Evolutionary conservation across 768 basidiomycete genomes (phyloP), one percentile per base, ranked within the genome.

Genomic region (Mrakia gelida): DNA sequence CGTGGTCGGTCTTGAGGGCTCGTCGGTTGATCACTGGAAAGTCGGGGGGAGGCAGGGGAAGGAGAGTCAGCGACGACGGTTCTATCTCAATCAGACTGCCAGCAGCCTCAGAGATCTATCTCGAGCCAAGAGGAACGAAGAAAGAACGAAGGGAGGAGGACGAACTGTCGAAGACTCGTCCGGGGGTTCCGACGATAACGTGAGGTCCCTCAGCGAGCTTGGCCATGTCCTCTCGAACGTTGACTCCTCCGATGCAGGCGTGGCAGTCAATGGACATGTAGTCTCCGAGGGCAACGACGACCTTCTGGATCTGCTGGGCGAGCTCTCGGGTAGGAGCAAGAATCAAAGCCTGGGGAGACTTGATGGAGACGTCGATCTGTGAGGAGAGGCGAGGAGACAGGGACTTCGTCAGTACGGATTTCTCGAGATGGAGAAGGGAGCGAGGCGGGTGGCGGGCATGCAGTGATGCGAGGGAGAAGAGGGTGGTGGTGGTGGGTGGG

Each of bases 181-280:
- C 96, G 56, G 96, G 96, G 11, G 96, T 98, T 32, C 96, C 96
- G 65, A 94, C 95, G 49, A 99, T 93, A 79, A 98, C 92, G 85
- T 98, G 96, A 82, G 96, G 95, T 32, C 96, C 96, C 79, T 97
- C 95, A 84, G 97, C 94, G 70, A 99, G 89, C 86, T 98, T 97
- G 79, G 93, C 89, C 82, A 98, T 98, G 83, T 97, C 96, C 87
- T 99, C 96, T 26, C 95, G 94, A 81, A 99, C 94, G 56, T 93
- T 94, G 2, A 94, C 96, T 63, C 96, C 96, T 63, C 96, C 96
- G 83, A 98, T 97, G 85, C 95, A 97, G 63, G 95, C 95, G 84
- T 98, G 95, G 85, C 96, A 98, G 83, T 97, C 94, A 79, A 99
- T 93, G 84, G 97, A 97, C 95, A 98, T 96, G 85, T 98, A 98